Conservation (phyloP, 768 basidiomycete genomes). For the Podaxis carcinomalis region DNA sequence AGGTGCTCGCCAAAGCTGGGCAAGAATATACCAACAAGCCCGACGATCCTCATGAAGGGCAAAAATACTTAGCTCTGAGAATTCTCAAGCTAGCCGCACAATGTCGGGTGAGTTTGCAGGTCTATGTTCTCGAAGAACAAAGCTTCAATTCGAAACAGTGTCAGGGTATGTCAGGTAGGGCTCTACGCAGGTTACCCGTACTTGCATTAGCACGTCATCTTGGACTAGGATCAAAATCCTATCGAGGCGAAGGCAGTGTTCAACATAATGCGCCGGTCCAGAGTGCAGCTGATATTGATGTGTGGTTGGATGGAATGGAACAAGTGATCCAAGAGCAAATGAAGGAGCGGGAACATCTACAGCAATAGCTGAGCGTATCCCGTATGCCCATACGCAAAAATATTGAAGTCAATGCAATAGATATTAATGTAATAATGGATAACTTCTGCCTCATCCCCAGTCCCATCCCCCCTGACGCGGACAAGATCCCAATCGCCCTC, state of each 20-base stretch:
- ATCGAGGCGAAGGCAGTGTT: neutral
- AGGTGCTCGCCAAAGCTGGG: slow-evolving; percentile 33
- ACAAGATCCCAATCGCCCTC: neutral
- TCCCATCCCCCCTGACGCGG: neutral
- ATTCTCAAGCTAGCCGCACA: slow-evolving; percentile 66
- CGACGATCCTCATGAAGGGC: slow-evolving; percentile 39
- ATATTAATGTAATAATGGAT: neutral
- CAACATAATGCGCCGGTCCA: neutral
- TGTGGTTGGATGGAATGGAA: slow-evolving; percentile 86
- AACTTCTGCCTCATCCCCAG: neutral
- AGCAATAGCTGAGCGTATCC: neutral
- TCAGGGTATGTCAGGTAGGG: slow-evolving; percentile 89
- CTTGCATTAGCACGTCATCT: slow-evolving; percentile 87
- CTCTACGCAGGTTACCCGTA: slow-evolving; percentile 89
- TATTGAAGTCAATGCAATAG: neutral
- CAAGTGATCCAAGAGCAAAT: slow-evolving; percentile 61
- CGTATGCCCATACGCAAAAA: neutral
- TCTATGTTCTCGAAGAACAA: neutral
- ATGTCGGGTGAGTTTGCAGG: slow-evolving; percentile 64
- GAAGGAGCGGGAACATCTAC: slow-evolving; percentile 37
- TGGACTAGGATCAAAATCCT: slow-evolving; percentile 35
- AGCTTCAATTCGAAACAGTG: slow-evolving; percentile 29
- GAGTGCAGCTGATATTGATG: slow-evolving; percentile 43
- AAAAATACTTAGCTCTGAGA: slow-evolving; percentile 50
- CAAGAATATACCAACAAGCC: slow-evolving; percentile 8